Evolutionary conservation across 495 filamentous ascomycete genomes (phyloP).

Genomic region (Lepidopterella palustris): DNA sequence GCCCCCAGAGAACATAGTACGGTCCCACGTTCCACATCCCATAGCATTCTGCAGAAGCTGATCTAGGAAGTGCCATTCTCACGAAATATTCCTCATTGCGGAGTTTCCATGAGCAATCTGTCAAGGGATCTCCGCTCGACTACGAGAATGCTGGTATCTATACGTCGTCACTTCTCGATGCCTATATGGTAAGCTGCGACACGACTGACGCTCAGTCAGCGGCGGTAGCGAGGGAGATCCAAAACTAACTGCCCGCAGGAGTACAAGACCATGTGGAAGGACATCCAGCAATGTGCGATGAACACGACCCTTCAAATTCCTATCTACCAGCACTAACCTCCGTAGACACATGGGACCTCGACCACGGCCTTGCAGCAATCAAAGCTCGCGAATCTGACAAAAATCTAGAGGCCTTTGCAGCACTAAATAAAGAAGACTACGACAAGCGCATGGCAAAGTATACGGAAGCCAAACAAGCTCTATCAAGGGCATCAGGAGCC

Average conservation of each 20-base stretch:
- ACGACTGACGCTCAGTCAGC: no score
- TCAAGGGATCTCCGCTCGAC: slow-evolving; percentile 16
- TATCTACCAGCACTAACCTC: not conserved
- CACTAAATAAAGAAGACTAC: not conserved
- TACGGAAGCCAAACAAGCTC: not conserved
- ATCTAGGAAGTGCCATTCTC: slow-evolving; percentile 21
- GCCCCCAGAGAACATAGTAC: slow-evolving; percentile 28
- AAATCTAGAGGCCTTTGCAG: not conserved
- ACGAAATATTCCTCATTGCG: slow-evolving; percentile 30
- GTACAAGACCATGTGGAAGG: slow-evolving; percentile 26
- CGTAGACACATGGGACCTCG: not conserved
- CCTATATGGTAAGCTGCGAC: slow-evolving; percentile 29
- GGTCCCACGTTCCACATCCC: not conserved
- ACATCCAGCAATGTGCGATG: slow-evolving; percentile 21
- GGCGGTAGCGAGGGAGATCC: not conserved
- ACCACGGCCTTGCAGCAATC: not conserved
- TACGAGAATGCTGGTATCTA: slow-evolving; percentile 25
- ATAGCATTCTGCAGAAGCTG: no score
- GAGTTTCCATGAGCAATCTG: slow-evolving; percentile 31
- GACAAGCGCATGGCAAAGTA: not conserved
- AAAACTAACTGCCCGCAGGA: not conserved
- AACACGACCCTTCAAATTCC: not conserved
- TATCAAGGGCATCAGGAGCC: not conserved
- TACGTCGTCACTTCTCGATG: slow-evolving; percentile 34
- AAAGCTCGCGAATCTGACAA: not conserved